These are phyloP conservation scores for Fusarium sp. DNA, from an alignment of 2,329 filamentous ascomycete species.

Conservation along the genomic window DNA sequence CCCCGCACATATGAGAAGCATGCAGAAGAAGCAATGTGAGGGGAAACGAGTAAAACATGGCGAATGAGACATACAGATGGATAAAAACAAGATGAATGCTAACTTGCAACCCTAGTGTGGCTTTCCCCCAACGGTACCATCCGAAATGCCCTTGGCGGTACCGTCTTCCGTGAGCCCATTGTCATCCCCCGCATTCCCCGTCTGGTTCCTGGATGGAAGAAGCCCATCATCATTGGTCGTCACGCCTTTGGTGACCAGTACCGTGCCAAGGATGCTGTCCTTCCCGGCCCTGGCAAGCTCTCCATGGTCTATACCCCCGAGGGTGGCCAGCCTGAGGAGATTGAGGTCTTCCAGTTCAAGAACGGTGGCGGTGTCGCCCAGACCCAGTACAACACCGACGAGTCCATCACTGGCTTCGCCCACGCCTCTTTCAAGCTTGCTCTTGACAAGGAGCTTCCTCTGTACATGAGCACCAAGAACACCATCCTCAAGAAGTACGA, in stretches of 20 bases:
- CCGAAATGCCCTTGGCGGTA: slow-evolving; percentile 82
- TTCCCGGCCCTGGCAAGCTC: slow-evolving; percentile 85
- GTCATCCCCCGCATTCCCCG: slow-evolving; percentile 94
- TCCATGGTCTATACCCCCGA: slow-evolving; percentile 94
- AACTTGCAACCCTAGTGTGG: slow-evolving; percentile 76
- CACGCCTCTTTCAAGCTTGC: slow-evolving; percentile 98
- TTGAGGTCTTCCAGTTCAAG: slow-evolving; percentile 92
- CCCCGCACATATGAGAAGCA: slow-evolving; percentile 42
- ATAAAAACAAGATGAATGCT: slow-evolving; percentile 30
- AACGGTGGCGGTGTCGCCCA: slow-evolving; percentile 88
- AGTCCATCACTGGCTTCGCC: slow-evolving; percentile 93
- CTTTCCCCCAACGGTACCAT: slow-evolving; percentile 95
- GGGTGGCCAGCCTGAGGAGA: slow-evolving; percentile 81
- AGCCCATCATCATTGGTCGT: slow-evolving; percentile 98
- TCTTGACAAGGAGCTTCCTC: slow-evolving; percentile 84
- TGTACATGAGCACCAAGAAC: slow-evolving; percentile 99
- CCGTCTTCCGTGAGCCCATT: slow-evolving; percentile 98
- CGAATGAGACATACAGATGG: slow-evolving; percentile 27
- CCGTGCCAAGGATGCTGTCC: slow-evolving; percentile 91
- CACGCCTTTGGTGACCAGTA: slow-evolving; percentile 99
- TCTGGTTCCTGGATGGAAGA: slow-evolving; percentile 96
- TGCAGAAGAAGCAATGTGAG: slow-evolving; percentile 21
- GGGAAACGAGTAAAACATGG: slow-evolving; percentile 17
- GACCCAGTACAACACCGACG: slow-evolving; percentile 98
- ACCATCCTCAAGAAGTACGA: slow-evolving; percentile 99